Evolutionary conservation across 108 stramenopile genomes (phyloP), one percentile per base, ranked within the genome.

Genomic region (Licmophora abbreviata): DNA sequence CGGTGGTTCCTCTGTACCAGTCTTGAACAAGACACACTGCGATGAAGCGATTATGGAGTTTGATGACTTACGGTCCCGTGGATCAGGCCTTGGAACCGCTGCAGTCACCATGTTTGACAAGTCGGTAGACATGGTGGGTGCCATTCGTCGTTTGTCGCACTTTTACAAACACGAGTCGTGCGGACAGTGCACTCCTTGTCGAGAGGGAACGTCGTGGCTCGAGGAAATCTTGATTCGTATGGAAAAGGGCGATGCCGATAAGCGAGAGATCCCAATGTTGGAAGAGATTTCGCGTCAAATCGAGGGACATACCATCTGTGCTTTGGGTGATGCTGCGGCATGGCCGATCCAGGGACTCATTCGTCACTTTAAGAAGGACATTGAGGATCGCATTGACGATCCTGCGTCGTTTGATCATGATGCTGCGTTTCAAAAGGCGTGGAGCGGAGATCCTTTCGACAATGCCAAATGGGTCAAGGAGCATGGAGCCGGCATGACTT

Each of bases 131-230:
- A 97, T 98, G 96, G 90, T 99, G 9, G 96, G 87, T 27, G 97
- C 95, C 48, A 99, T 99, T 73, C 96, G 99, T 30, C 92, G 99
- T 26, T 83, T 99, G 22, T 79, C 97, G 3, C 97, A 99, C 76
- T 99, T 99, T 68, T 99, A 99, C 92, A 90, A 92, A 71, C 99
- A 99, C 84, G 99, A 99, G 75, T 97, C 96, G 23, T 99, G 99
- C 64, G 99, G 99, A 35, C 99, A 99, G 77, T 99, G 99, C 83
- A 99, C 99, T 20, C 99, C 99, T 58, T 99, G 99, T 77, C 89
- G 95, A 35, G 97, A 98, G 77, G 95, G 95, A 31, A 95, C 94
- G 10, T 77, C 79, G 4, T 94, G 93, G 93, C 61, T 95, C 15
- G 92, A 93, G 62, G 81, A 87, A 43, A 82, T 95, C 51, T 63